These are phyloP conservation scores for Pseudogymnoascus pannorum DNA, from an alignment of 2,329 filamentous ascomycete genomes.

Conservation along the genomic window DNA sequence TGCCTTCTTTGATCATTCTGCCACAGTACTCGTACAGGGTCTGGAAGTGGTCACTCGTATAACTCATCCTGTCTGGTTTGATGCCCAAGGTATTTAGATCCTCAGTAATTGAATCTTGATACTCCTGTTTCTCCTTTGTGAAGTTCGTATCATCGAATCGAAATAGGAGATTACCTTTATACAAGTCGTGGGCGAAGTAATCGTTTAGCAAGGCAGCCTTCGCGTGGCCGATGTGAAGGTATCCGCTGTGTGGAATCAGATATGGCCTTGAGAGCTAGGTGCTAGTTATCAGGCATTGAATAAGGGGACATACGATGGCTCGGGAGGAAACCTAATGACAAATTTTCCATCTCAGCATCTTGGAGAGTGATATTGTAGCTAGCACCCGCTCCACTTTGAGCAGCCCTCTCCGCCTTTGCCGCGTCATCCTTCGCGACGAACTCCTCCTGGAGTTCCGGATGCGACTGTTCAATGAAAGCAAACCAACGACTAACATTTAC, in stretches of 20 bases:
- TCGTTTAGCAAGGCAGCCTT: conserved; percentile 92
- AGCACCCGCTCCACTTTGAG: conserved; percentile 66
- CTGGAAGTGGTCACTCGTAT: conserved; percentile 94
- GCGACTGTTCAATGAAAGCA: conserved; percentile 70
- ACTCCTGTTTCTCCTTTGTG: conserved; percentile 94
- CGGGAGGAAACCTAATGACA: conserved; percentile 85
- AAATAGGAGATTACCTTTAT: conserved; percentile 82
- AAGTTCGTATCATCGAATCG: conserved; percentile 98
- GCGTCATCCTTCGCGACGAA: conserved; percentile 62
- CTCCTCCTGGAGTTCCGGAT: conserved; percentile 66
- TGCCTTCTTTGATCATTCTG: conserved; percentile 75
- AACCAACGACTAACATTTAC: conserved; percentile 82
- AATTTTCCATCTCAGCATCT: conserved; percentile 71
- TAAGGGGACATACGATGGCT: conserved; percentile 65
- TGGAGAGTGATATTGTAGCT: conserved; percentile 85
- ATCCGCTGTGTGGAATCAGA: conserved; percentile 43
- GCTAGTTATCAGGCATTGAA: neutral
- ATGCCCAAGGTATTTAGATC: conserved; percentile 88
- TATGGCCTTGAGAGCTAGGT: neutral
- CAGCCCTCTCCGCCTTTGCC: conserved; percentile 61
- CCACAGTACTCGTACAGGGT: conserved; percentile 81
- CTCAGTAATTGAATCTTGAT: conserved; percentile 85
- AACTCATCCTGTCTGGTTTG: conserved; percentile 76
- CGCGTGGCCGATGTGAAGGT: conserved; percentile 91
- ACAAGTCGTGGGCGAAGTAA: conserved; percentile 91